A percentile compares a stretch with the other conserved stretches of the same genome.
Evolutionary conservation across 2,329 filamentous ascomycete genomes (phyloP).

Genomic region (Penicillium oxalicum): DNA sequence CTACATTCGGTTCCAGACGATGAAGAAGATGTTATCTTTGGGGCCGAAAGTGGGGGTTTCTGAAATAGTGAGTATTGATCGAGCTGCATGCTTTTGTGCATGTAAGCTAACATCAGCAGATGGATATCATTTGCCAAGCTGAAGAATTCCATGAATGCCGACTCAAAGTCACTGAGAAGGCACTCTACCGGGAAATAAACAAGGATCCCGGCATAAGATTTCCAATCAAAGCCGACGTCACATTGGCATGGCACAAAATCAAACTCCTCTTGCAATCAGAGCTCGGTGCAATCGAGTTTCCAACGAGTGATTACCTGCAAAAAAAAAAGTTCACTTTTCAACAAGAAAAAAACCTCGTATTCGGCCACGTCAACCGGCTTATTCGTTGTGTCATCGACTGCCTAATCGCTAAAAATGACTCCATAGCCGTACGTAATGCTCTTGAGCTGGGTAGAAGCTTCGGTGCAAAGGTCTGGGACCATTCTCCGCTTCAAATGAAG

Average conservation of each 20-base stretch:
- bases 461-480: conserved; percentile 73
- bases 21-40: conserved; percentile 63
- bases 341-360: conserved; percentile 58
- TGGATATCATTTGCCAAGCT: conserved; percentile 61
- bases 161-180: conserved; percentile 63
- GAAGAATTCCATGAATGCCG: conserved; percentile 67
- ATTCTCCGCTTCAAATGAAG: conserved; percentile 70
- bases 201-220: conserved; percentile 62
- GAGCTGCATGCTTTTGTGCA: neutral
- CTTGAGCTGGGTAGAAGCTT: conserved; percentile 75
- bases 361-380: conserved; percentile 63
- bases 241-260: conserved; percentile 64
- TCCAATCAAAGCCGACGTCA: conserved; percentile 62
- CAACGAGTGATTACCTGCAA: conserved; percentile 51
- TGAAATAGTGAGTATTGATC: conserved; percentile 55
- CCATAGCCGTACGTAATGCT: conserved; percentile 59
- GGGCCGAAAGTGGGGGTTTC: conserved; percentile 56
- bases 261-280: conserved; percentile 71
- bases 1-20: conserved; percentile 72
- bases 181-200: conserved; percentile 66
- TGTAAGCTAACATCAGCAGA: conserved; percentile 40
- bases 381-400: conserved; percentile 73
- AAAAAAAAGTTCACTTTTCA: conserved; percentile 53
- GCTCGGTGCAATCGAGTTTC: conserved; percentile 61
- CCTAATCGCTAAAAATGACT: conserved; percentile 58